phyloP scores from a whole-genome alignment of 768 basidiomycete species.

The Filobasidium floriforme region DNA sequence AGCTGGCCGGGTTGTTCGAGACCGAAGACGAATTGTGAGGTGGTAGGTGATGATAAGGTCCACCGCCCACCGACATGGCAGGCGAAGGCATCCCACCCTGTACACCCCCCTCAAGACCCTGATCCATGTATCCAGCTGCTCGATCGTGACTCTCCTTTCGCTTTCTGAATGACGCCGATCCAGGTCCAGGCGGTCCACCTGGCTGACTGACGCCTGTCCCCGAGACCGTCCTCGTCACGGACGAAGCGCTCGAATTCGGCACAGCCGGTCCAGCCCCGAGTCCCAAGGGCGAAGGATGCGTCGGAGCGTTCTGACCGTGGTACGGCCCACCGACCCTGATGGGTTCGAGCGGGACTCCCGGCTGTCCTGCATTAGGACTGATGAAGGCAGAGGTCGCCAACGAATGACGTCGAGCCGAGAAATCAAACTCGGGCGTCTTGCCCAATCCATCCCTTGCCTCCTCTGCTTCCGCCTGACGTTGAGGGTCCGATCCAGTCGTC shows the following conservation, averaged over 20 bases:
- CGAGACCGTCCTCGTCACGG: not conserved
- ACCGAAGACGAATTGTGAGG: not conserved
- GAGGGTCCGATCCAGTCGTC: not conserved
- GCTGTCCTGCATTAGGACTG: not conserved
- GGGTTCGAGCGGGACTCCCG: not conserved
- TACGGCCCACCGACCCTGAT: conserved; percentile 1
- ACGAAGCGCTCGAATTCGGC: not conserved
- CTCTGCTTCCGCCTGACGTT: conserved; percentile 9
- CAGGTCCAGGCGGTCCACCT: not conserved
- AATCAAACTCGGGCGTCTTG: conserved; percentile 54
- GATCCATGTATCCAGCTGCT: conserved; percentile 15
- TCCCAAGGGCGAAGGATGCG: conserved; percentile 12
- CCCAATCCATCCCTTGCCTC: conserved; percentile 20
- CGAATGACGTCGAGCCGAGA: conserved; percentile 64
- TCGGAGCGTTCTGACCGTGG: conserved; percentile 8
- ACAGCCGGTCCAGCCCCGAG: not conserved
- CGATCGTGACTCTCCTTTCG: conserved; percentile 18
- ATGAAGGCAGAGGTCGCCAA: conserved; percentile 54
- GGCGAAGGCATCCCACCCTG: not conserved
- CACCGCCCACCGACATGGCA: not conserved
- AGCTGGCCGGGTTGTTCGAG: not conserved
- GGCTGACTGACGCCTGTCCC: not conserved
- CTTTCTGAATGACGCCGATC: conserved; percentile 7
- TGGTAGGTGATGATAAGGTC: not conserved
- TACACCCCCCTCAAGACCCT: not conserved